A percentile compares a stretch with the other conserved stretches of the same genome.
phyloP scores from a whole-genome alignment of 495 filamentous ascomycete species.

The Penicillium parvum region DNA sequence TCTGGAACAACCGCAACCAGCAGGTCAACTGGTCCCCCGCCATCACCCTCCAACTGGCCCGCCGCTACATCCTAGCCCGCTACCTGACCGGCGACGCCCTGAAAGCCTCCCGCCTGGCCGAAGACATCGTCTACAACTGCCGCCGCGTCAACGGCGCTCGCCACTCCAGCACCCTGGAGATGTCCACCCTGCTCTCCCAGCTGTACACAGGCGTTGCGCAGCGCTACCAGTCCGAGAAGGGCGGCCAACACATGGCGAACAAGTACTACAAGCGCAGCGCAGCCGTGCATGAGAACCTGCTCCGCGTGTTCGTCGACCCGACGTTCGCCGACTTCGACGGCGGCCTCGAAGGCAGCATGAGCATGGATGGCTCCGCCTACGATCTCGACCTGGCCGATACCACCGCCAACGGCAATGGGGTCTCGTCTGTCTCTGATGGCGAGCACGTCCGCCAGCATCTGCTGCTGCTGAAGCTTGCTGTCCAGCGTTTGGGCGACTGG shows the following conservation, averaged over 20 bases:
- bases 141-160: constrained; percentile 34
- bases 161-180: constrained; percentile 33
- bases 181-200: constrained; percentile 37
- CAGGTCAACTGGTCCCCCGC: constrained; percentile 16
- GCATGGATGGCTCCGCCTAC: constrained; percentile 21
- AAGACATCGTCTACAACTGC: constrained; percentile 43
- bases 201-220: constrained; percentile 36
- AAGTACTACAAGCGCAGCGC: constrained; percentile 43
- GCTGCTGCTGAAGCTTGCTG: constrained; percentile 34
- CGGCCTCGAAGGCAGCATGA: constrained; percentile 18
- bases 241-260: constrained; percentile 29
- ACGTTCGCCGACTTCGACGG: constrained; percentile 26
- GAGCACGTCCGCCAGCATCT: constrained; percentile 36
- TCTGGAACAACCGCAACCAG: constrained; percentile 34
- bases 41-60: constrained; percentile 34
- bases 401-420: constrained; percentile 4
- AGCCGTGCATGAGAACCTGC: constrained; percentile 33
- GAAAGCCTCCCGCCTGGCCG: constrained; percentile 33
- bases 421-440: constrained; percentile 14
- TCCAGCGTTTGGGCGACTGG: constrained; percentile 38
- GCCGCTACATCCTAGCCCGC: constrained; percentile 35
- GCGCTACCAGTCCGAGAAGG: constrained; percentile 29
- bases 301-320: constrained; percentile 34
- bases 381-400: constrained; percentile 19
- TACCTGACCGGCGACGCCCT: constrained; percentile 30